Evolutionary conservation across 106 monocot genomes (phyloP).

Genomic region (Dendrobium nobile): DNA sequence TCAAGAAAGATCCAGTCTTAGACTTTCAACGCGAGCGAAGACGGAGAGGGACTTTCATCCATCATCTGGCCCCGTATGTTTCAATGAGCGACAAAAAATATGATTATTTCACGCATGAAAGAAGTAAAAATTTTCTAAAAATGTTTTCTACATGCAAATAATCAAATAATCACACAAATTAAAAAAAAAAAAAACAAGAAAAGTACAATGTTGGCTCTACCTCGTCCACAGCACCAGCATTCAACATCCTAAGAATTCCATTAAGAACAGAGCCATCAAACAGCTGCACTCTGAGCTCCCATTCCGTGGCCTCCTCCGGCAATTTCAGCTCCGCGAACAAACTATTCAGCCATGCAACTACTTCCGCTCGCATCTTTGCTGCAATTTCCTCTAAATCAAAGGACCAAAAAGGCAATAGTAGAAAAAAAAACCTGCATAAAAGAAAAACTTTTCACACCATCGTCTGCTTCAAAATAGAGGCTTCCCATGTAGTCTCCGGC

Average conservation of each 20-base stretch:
- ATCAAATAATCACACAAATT: too few species aligned
- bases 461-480: slow-evolving; percentile 5
- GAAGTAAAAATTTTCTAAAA: too few species aligned
- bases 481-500: slow-evolving; percentile 11
- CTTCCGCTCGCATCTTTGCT: slow-evolving; percentile 36
- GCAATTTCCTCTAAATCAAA: background rate
- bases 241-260: slow-evolving; percentile 24
- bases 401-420: background rate
- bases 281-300: slow-evolving; percentile 30
- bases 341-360: slow-evolving; percentile 36
- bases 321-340: slow-evolving; percentile 32
- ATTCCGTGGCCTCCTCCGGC: slow-evolving; percentile 26
- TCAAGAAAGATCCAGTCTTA: too few species aligned
- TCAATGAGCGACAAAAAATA: too few species aligned
- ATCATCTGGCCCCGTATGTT: too few species aligned
- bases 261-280: slow-evolving; percentile 35
- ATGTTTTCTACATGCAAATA: too few species aligned
- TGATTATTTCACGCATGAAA: too few species aligned
- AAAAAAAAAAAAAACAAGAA: too few species aligned
- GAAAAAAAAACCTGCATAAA: background rate
- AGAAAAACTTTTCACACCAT: slow-evolving; percentile 5
- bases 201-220: background rate
- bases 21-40: too few species aligned
- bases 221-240: slow-evolving; percentile 14
- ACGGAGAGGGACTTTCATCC: too few species aligned